Evolutionary conservation across 2,329 filamentous ascomycete genomes (phyloP).

Genomic region (Juglanconis juglandina): DNA sequence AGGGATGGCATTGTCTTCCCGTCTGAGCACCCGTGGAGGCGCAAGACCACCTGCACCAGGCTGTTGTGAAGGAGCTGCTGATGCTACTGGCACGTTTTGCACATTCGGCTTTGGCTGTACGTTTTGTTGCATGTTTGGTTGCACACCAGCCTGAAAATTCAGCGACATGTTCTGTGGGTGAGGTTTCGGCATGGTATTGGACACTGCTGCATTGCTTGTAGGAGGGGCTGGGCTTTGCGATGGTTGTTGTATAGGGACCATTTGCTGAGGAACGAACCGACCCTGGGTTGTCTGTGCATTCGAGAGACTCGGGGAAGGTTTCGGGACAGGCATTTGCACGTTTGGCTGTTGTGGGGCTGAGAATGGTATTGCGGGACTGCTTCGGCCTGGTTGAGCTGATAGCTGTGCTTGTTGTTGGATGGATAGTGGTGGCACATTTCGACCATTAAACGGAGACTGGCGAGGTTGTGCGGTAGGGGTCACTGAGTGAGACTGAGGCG

Average conservation of each 20-base stretch:
- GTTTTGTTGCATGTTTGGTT: neutral
- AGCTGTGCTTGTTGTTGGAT: slow-evolving; percentile 13
- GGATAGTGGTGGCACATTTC: slow-evolving; percentile 6
- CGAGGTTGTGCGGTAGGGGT: slow-evolving; percentile 6
- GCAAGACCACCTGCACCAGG: neutral
- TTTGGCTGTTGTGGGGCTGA: slow-evolving; percentile 7
- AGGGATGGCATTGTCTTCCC: slow-evolving; percentile 9
- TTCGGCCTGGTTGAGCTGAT: slow-evolving; percentile 3
- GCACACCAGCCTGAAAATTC: neutral
- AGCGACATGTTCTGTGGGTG: neutral
- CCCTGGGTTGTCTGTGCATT: slow-evolving; percentile 9
- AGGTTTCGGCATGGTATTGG: neutral
- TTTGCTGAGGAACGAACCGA: slow-evolving; percentile 11
- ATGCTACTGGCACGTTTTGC: neutral
- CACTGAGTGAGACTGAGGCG: slow-evolving; percentile 13
- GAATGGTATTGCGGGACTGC: slow-evolving; percentile 11
- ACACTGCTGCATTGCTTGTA: neutral
- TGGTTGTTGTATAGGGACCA: neutral
- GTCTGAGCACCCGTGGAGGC: slow-evolving; percentile 12
- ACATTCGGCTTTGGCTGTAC: neutral
- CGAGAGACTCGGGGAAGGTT: neutral
- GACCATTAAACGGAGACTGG: slow-evolving; percentile 15
- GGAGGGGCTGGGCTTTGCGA: neutral
- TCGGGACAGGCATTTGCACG: neutral
- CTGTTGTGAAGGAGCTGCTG: neutral